Conservation (phyloP, 352 stramenopile species). For the Globisporangium cystogenes region DNA sequence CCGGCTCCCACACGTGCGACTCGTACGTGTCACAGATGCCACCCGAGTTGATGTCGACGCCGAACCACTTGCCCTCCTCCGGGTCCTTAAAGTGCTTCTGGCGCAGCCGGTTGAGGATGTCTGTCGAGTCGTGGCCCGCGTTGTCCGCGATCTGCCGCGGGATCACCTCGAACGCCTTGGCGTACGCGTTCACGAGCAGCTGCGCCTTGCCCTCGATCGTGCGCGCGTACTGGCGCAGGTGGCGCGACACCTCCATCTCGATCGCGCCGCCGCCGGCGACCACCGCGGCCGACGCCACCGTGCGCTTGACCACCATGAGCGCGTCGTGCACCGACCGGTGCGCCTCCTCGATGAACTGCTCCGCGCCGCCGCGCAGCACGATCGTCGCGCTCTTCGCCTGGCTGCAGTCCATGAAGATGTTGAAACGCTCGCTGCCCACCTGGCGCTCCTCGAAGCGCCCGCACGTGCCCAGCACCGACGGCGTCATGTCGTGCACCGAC, state of each 20-base stretch:
- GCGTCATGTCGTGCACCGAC: constrained; percentile 90
- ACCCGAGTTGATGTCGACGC: constrained; percentile 97
- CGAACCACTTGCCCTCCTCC: constrained; percentile 94
- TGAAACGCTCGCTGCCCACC: constrained; percentile 97
- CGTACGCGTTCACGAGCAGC: constrained; percentile 94
- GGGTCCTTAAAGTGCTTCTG: constrained; percentile 95
- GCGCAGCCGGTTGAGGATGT: constrained; percentile 96
- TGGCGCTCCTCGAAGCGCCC: constrained; percentile 96
- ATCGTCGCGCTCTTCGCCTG: constrained; percentile 95
- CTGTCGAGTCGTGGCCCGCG: constrained; percentile 97
- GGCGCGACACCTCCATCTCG: constrained; percentile 91
- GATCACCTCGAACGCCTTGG: constrained; percentile 98
- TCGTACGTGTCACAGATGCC: constrained; percentile 98
- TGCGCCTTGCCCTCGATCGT: constrained; percentile 98
- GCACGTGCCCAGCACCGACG: constrained; percentile 92
- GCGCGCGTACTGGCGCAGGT: constrained; percentile 89
- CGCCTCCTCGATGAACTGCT: constrained; percentile 99
- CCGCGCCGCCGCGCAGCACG: constrained; percentile 94
- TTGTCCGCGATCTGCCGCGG: constrained; percentile 98
- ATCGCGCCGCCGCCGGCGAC: constrained; percentile 91
- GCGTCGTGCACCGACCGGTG: constrained; percentile 98
- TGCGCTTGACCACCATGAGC: constrained; percentile 98
- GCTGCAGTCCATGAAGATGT: constrained; percentile 97
- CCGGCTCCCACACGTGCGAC: constrained; percentile 97
- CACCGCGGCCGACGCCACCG: constrained; percentile 88